phyloP scores from a whole-genome alignment of 257 asterid genomes.

The Solanum corneliomulleri region DNA sequence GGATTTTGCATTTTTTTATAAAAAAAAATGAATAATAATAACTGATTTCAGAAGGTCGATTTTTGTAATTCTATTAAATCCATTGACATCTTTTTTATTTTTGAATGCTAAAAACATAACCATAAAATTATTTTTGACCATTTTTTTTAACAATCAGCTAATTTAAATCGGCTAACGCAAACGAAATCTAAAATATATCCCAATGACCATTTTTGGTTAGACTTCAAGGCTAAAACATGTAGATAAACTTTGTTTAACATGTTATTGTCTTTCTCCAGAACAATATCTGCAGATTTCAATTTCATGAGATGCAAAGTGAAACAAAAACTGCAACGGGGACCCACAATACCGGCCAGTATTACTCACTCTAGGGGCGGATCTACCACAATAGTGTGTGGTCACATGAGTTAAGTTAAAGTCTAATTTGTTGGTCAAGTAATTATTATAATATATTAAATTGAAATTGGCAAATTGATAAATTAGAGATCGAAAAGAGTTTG shows the following conservation, averaged over 20 bases:
- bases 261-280: not conserved
- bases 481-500: no score
- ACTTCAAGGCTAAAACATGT: not conserved
- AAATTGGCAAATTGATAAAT: no score
- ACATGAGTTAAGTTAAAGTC: not conserved
- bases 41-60: not conserved
- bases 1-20: not conserved
- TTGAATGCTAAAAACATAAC: no score
- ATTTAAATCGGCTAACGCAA: not conserved
- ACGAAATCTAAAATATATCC: not conserved
- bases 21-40: no score
- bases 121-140: no score
- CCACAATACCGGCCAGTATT: not conserved
- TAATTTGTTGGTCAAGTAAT: not conserved
- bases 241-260: not conserved
- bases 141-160: no score
- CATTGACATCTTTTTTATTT: no score
- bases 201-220: not conserved
- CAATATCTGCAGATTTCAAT: not conserved
- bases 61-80: no score
- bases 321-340: not conserved
- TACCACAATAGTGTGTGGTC: not conserved
- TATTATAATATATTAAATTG: not conserved
- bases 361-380: not conserved
- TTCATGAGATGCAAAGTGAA: not conserved